A percentile compares a stretch with the other conserved stretches of the same genome.
Evolutionary conservation across 176 grass and related monocot genomes (phyloP).

Genomic region (Canna indica): DNA sequence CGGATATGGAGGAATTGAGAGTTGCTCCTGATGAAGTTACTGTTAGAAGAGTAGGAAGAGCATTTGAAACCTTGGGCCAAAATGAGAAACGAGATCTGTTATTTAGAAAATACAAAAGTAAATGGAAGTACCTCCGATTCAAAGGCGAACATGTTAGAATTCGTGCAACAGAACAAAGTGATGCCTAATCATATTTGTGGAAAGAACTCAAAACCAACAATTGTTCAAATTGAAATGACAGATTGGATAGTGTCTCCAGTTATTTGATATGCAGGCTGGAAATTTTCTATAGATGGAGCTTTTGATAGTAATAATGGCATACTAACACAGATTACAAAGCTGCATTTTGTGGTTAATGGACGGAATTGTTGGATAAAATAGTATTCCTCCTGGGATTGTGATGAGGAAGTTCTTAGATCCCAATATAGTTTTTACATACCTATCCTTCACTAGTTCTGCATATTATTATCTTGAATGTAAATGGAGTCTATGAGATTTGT

Average conservation of each 20-base stretch:
- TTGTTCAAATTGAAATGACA: too few species aligned
- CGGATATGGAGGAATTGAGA: conserved; percentile 72
- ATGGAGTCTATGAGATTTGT: too few species aligned
- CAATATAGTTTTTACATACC: too few species aligned
- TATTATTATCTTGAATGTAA: too few species aligned
- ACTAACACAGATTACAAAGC: background rate
- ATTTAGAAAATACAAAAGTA: conserved; percentile 60
- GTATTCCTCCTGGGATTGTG: background rate
- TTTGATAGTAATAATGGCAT: background rate
- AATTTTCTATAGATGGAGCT: background rate
- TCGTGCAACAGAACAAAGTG: conserved; percentile 21
- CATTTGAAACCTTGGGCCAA: conserved; percentile 42
- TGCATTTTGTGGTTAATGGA: background rate
- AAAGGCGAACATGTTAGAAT: conserved; percentile 54
- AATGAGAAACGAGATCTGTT: conserved; percentile 50
- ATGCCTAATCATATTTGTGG: background rate
- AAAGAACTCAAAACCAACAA: background rate
- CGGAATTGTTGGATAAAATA: background rate
- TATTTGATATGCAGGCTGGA: background rate
- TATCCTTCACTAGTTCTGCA: too few species aligned
- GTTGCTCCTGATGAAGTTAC: conserved; percentile 80
- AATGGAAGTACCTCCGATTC: conserved; percentile 78
- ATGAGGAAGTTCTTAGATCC: background rate
- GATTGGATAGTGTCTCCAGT: background rate
- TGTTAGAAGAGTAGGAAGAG: conserved; percentile 58